These are phyloP conservation scores for Lactarius pseudohatsudake DNA, from an alignment of 768 basidiomycete species.

Conservation along the genomic window DNA sequence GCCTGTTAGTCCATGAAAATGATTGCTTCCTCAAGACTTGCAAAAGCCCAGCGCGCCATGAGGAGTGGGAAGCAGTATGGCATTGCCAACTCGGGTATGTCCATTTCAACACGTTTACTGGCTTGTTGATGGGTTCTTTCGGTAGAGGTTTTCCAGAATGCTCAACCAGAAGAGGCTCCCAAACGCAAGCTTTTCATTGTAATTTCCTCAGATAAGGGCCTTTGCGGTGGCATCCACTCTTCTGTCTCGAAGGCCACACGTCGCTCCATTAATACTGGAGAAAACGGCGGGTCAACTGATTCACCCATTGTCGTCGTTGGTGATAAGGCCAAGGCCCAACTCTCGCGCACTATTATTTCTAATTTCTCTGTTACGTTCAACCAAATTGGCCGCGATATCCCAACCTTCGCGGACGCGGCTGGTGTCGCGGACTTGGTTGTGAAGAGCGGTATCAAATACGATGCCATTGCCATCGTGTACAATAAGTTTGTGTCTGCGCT, in stretches of 20 bases:
- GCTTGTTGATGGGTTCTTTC: constrained; percentile 5
- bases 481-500: constrained; percentile 88
- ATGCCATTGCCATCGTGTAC: constrained; percentile 77
- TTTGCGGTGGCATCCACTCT: constrained; percentile 99
- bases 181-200: constrained; percentile 89
- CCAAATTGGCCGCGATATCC: constrained; percentile 96
- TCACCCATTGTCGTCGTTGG: constrained; percentile 86
- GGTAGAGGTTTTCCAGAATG: constrained; percentile 85
- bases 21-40: constrained; percentile 96
- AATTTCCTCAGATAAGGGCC: constrained; percentile 97
- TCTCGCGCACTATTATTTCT: constrained; percentile 59
- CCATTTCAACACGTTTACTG: constrained; percentile 1
- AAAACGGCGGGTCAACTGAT: constrained; percentile 50
- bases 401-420: constrained; percentile 94
- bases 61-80: constrained; percentile 89
- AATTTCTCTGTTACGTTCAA: constrained; percentile 89
- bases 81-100: constrained; percentile 82
- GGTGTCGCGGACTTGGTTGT: constrained; percentile 91
- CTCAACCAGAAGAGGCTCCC: constrained; percentile 62
- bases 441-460: constrained; percentile 82
- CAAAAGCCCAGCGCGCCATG: constrained; percentile 95
- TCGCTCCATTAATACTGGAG: constrained; percentile 57
- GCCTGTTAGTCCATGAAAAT: constrained; percentile 89
- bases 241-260: constrained; percentile 91
- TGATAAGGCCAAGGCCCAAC: constrained; percentile 96